phyloP scores from a whole-genome alignment of 352 stramenopile genomes.

The Phytopythium aichiense region DNA sequence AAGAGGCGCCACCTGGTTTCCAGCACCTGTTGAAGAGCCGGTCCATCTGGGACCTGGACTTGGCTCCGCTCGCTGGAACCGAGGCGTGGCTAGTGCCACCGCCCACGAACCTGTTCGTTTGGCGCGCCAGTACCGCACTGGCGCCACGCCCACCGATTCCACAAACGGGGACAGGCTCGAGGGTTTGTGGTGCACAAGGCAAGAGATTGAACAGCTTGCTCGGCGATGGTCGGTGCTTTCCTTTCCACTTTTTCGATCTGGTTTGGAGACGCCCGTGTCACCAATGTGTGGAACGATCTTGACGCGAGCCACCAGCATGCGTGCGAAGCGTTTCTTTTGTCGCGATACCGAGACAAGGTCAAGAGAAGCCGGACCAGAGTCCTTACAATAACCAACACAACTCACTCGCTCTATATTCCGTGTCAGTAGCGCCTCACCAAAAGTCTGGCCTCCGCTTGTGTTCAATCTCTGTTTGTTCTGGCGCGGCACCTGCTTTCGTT shows the following conservation, averaged over 20 bases:
- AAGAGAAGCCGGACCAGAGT: not conserved
- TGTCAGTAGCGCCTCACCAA: not conserved
- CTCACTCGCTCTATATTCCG: not conserved
- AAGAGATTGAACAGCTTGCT: not conserved
- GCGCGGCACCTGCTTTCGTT: not conserved
- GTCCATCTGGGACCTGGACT: not conserved
- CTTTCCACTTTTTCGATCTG: not conserved
- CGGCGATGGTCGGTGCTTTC: not conserved
- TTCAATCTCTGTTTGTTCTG: not conserved
- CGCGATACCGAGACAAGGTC: not conserved
- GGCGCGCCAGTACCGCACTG: not conserved
- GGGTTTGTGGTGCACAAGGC: not conserved
- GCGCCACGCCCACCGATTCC: constrained; percentile 3
- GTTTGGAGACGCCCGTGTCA: not conserved
- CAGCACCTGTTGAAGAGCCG: constrained; percentile 10
- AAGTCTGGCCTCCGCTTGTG: not conserved
- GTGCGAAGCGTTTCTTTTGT: not conserved
- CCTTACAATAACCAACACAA: not conserved
- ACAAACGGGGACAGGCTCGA: constrained; percentile 2
- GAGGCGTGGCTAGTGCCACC: constrained; percentile 2
- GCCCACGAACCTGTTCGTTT: not conserved
- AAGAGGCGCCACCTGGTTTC: constrained; percentile 1
- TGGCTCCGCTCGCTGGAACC: not conserved
- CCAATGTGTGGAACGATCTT: not conserved
- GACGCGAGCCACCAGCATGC: not conserved